phyloP scores from a whole-genome alignment of 2,329 filamentous ascomycete genomes.

The Aspergillus piperis region DNA sequence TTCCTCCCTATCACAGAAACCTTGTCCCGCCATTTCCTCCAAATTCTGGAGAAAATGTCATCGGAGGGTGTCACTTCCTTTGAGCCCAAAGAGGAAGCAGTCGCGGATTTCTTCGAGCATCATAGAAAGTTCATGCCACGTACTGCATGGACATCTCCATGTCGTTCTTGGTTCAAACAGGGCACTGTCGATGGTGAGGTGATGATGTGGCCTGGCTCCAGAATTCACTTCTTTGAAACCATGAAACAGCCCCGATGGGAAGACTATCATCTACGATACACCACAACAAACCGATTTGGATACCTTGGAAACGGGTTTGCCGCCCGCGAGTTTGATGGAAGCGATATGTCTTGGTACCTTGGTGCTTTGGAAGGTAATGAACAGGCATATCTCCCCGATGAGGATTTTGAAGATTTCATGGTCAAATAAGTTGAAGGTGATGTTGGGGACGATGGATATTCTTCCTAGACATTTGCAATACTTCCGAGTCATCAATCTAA shows the following conservation, averaged over 20 bases:
- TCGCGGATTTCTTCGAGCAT: slow-evolving; percentile 14
- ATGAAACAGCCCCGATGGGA: slow-evolving; percentile 27
- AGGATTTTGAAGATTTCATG: background rate
- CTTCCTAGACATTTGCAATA: background rate
- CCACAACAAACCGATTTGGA: slow-evolving; percentile 18
- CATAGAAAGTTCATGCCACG: slow-evolving; percentile 7
- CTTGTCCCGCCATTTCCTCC: slow-evolving; percentile 7
- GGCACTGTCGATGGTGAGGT: slow-evolving; percentile 15
- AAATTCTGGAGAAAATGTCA: background rate
- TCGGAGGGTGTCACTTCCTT: slow-evolving; percentile 1
- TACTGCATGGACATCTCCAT: slow-evolving; percentile 14
- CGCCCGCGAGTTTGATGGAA: slow-evolving; percentile 21
- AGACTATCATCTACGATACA: slow-evolving; percentile 26
- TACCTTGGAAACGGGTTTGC: slow-evolving; percentile 25
- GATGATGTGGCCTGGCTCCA: slow-evolving; percentile 24
- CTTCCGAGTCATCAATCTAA: background rate
- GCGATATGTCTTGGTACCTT: slow-evolving; percentile 10
- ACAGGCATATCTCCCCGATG: background rate
- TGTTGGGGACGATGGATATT: background rate
- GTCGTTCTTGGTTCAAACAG: slow-evolving; percentile 16
- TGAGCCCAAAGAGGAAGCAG: background rate
- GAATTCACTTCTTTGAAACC: slow-evolving; percentile 29
- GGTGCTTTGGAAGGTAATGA: background rate
- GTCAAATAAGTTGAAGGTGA: no score
- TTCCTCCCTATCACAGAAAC: slow-evolving; percentile 29